A percentile compares a stretch with the other conserved stretches of the same genome.
phyloP scores from a whole-genome alignment of 2,329 filamentous ascomycete species.

The Monosporascus cannonballus region DNA sequence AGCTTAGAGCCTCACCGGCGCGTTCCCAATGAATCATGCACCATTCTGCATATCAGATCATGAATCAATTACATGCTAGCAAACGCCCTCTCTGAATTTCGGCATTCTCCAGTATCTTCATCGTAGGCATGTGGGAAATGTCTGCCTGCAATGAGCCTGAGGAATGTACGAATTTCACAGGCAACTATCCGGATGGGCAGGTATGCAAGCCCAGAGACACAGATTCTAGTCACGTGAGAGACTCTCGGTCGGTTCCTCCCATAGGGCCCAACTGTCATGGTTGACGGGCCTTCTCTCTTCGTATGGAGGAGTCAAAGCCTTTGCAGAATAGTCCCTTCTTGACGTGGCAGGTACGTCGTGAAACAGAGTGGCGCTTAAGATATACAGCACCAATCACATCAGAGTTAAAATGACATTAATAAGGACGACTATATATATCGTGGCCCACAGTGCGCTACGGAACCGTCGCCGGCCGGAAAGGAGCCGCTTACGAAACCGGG shows the following conservation, averaged over 20 bases:
- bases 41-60: background rate
- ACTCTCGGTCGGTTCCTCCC: background rate
- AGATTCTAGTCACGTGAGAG: too few relatives aligned
- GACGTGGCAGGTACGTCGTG: background rate
- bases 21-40: background rate
- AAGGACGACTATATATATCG: too few relatives aligned
- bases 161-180: too few relatives aligned
- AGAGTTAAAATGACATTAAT: too few relatives aligned
- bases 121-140: too few relatives aligned
- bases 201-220: too few relatives aligned
- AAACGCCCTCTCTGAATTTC: too few relatives aligned
- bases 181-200: too few relatives aligned
- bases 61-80: background rate
- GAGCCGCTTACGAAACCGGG: background rate
- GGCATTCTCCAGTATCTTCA: too few relatives aligned
- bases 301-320: background rate
- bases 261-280: background rate
- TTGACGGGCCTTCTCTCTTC: background rate
- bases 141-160: too few relatives aligned
- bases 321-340: background rate
- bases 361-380: background rate
- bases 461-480: background rate
- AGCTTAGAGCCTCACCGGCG: background rate
- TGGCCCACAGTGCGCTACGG: background rate
- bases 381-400: background rate